Evolutionary conservation across 2,329 filamentous ascomycete genomes (phyloP).

Genomic region (Mycocentrospora acerina): DNA sequence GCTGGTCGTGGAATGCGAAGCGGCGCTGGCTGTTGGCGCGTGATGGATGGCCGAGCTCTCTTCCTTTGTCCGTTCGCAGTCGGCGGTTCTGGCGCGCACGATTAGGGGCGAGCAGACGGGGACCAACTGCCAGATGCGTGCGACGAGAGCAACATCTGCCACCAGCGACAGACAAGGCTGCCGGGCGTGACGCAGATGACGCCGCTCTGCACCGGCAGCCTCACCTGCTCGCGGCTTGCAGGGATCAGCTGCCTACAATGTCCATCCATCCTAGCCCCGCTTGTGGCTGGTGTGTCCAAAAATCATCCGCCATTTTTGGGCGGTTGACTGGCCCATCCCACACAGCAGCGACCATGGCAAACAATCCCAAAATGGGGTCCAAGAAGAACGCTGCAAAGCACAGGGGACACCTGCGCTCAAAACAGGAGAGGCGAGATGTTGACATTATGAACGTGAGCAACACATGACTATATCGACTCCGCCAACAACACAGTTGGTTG

Average conservation of each 20-base stretch:
- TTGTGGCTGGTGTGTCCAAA: slow-evolving; percentile 22
- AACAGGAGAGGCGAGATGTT: slow-evolving; percentile 49
- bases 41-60: too few species aligned
- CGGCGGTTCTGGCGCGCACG: slow-evolving; percentile 1
- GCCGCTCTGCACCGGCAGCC: slow-evolving; percentile 1
- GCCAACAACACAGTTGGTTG: not conserved
- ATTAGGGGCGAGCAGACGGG: slow-evolving; percentile 13
- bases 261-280: slow-evolving; percentile 25
- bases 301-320: slow-evolving; percentile 14
- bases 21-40: too few species aligned
- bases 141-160: slow-evolving; percentile 15
- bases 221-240: slow-evolving; percentile 10
- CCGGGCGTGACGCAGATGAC: too few species aligned
- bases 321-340: slow-evolving; percentile 2
- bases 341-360: slow-evolving; percentile 10
- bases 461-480: not conserved
- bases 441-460: slow-evolving; percentile 57
- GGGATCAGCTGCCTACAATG: slow-evolving; percentile 22
- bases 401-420: slow-evolving; percentile 18
- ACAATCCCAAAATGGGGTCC: slow-evolving; percentile 10
- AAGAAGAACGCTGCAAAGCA: slow-evolving; percentile 13
- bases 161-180: too few species aligned
- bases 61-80: slow-evolving; percentile 9
- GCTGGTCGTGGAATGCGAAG: too few species aligned
- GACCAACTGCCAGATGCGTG: slow-evolving; percentile 3